phyloP scores from a whole-genome alignment of 1,284 basidiomycete species.

The Afroboletus lepidellus region DNA sequence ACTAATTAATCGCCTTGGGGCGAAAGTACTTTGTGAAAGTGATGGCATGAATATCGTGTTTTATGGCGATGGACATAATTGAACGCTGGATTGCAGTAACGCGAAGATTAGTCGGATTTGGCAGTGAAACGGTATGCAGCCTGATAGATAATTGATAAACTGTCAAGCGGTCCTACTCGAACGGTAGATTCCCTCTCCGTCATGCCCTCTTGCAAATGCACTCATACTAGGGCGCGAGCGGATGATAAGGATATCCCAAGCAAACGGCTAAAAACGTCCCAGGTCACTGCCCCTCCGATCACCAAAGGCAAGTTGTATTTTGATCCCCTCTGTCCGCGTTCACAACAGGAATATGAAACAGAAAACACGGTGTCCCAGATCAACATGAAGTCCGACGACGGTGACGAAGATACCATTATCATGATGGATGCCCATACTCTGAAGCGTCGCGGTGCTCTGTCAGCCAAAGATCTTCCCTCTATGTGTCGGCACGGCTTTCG shows the following conservation, averaged over 20 bases:
- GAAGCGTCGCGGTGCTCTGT: not conserved
- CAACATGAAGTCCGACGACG: not conserved
- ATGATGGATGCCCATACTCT: too few species aligned
- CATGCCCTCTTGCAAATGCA: not conserved
- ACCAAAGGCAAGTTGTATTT: not conserved
- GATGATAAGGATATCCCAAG: too few species aligned
- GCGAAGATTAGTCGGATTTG: not conserved
- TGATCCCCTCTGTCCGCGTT: not conserved
- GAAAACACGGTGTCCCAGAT: not conserved
- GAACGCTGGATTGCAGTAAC: not conserved
- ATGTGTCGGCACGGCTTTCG: not conserved
- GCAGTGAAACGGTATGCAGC: not conserved
- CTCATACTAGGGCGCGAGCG: not conserved
- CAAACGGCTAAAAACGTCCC: not conserved
- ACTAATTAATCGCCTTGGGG: too few species aligned
- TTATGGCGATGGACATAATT: not conserved
- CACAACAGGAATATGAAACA: not conserved
- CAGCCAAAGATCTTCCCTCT: not conserved
- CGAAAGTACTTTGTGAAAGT: not conserved
- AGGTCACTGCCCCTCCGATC: not conserved
- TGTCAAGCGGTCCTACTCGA: not conserved
- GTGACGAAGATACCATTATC: too few species aligned
- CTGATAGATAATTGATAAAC: not conserved
- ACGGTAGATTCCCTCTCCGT: not conserved
- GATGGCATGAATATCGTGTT: not conserved